A percentile compares a stretch with the other conserved stretches of the same genome.
Evolutionary conservation across 2,329 filamentous ascomycete species (phyloP).

Genomic region (Beauveria varroae): DNA sequence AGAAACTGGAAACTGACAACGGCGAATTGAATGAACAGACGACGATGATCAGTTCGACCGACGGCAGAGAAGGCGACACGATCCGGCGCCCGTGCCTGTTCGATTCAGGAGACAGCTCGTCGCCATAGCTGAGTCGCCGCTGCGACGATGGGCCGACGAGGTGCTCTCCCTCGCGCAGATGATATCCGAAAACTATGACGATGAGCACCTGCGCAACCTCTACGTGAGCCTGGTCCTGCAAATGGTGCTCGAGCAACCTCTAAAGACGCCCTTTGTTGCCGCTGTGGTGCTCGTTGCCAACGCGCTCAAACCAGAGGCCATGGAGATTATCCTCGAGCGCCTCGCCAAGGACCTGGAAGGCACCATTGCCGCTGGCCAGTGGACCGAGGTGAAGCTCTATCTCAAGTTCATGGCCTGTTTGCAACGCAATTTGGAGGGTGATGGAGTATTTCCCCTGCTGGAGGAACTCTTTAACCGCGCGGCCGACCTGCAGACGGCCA

Average conservation of each 20-base stretch:
- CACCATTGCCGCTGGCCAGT: conserved; percentile 64
- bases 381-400: conserved; percentile 85
- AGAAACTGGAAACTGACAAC: background rate
- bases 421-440: conserved; percentile 70
- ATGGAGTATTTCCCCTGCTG: conserved; percentile 77
- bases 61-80: conserved; percentile 65
- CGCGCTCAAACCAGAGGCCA: conserved; percentile 66
- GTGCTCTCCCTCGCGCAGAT: conserved; percentile 66
- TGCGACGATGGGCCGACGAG: conserved; percentile 73
- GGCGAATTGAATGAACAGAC: conserved; percentile 19
- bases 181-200: conserved; percentile 78
- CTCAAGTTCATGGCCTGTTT: conserved; percentile 85
- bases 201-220: conserved; percentile 64
- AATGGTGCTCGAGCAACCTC: conserved; percentile 80
- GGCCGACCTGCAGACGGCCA: conserved; percentile 88
- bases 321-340: conserved; percentile 60
- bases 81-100: conserved; percentile 60
- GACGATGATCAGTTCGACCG: conserved; percentile 65
- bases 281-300: conserved; percentile 77
- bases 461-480: conserved; percentile 87
- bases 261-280: conserved; percentile 94
- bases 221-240: conserved; percentile 71
- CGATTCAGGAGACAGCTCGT: conserved; percentile 73
- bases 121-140: conserved; percentile 71
- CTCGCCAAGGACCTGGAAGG: conserved; percentile 55